These are phyloP conservation scores for Cucurbita argyrosperma DNA, from an alignment of 306 rosid species.

Conservation along the genomic window DNA sequence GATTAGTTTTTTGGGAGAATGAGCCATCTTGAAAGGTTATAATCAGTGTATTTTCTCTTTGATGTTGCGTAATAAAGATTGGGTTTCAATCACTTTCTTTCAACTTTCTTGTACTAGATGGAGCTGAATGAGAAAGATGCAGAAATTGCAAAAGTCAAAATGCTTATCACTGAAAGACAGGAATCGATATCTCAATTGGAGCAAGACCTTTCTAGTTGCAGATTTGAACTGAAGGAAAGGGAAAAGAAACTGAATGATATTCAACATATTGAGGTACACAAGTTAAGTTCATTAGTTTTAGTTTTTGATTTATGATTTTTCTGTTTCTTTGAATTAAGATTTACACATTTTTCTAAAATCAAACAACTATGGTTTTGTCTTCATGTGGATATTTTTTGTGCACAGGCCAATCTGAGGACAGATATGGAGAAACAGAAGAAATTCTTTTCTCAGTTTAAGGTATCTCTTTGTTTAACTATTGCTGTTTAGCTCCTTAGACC, in stretches of 20 bases:
- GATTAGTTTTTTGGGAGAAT: background rate
- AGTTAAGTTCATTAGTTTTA: background rate
- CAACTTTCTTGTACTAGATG: constrained; percentile 25
- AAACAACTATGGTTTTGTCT: background rate
- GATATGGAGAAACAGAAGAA: constrained; percentile 59
- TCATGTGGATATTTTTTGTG: constrained; percentile 6
- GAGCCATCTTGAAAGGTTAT: background rate
- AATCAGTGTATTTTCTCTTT: background rate
- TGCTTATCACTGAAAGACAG: constrained; percentile 39
- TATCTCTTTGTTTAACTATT: background rate
- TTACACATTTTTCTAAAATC: background rate
- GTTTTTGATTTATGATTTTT: too few relatives aligned
- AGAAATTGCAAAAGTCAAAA: constrained; percentile 38
- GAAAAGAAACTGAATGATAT: constrained; percentile 54
- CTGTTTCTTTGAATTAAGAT: background rate
- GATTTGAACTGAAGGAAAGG: constrained; percentile 39
- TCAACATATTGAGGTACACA: constrained; percentile 48
- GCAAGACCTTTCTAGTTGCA: constrained; percentile 53
- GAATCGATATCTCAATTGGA: constrained; percentile 39
- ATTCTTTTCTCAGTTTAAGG: constrained; percentile 39
- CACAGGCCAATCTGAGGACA: constrained; percentile 50
- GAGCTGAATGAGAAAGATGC: constrained; percentile 54
- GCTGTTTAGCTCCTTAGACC: background rate
- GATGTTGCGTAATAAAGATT: background rate
- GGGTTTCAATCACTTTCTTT: background rate